Conservation (phyloP, 805 yeast genomes). For the Hemisphaericaspora nanyangensis region DNA sequence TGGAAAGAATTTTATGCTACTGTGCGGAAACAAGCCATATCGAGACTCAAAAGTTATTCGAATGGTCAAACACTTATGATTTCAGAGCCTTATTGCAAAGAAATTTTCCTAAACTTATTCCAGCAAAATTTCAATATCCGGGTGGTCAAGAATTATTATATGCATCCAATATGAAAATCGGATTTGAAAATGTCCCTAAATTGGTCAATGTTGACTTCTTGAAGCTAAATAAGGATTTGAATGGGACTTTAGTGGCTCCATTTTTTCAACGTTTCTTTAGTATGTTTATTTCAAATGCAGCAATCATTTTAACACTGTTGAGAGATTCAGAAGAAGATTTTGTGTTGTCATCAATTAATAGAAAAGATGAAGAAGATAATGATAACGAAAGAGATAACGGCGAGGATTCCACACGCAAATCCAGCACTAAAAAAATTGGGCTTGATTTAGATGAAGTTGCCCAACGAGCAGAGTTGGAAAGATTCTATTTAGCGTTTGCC, state of each 20-base stretch:
- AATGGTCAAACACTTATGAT: constrained; percentile 54
- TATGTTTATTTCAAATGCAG: constrained; percentile 57
- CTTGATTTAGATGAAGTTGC: constrained; percentile 60
- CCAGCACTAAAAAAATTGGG: constrained; percentile 5
- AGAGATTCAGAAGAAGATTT: constrained; percentile 76
- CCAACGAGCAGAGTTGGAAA: constrained; percentile 78
- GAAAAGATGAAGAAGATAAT: constrained; percentile 12
- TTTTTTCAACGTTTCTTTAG: constrained; percentile 50
- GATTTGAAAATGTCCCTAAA: constrained; percentile 22
- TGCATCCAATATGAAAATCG: constrained; percentile 24
- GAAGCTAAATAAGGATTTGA: constrained; percentile 18
- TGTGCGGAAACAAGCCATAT: constrained; percentile 53
- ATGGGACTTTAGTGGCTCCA: constrained; percentile 31
- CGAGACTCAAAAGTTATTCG: constrained; percentile 29
- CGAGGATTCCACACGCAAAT: background rate
- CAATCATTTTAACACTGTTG: constrained; percentile 60
- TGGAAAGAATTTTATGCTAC: constrained; percentile 61
- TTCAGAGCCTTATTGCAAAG: constrained; percentile 63
- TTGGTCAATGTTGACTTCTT: constrained; percentile 25
- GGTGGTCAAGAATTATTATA: constrained; percentile 32
- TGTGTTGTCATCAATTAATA: constrained; percentile 46
- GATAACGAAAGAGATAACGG: constrained; percentile 1
- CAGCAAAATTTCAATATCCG: constrained; percentile 50
- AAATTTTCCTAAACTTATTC: constrained; percentile 55
- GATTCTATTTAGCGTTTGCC: constrained; percentile 74